Evolutionary conservation across 768 basidiomycete genomes (phyloP).

Genomic region (Mycena olivaceomarginata): DNA sequence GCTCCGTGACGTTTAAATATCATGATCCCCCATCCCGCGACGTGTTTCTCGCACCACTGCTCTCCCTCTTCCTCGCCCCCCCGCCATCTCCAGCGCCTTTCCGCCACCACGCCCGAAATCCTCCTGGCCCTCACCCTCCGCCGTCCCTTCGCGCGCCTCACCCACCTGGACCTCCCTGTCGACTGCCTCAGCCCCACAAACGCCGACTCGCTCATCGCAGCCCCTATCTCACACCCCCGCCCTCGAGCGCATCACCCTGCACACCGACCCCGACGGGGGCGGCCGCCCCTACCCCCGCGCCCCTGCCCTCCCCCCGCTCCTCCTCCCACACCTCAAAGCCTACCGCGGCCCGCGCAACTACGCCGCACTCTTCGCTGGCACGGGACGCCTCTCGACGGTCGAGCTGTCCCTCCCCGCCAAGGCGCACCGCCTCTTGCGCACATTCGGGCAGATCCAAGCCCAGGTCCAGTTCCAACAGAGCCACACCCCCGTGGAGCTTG

Average conservation of each 20-base stretch:
- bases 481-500: conserved; percentile 1
- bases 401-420: conserved; percentile 34
- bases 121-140: conserved; percentile 18
- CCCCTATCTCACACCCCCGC: conserved; percentile 34
- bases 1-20: conserved; percentile 35
- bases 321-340: conserved; percentile 31
- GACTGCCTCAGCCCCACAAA: conserved; percentile 19
- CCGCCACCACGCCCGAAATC: conserved; percentile 33
- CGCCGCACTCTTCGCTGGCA: conserved; percentile 32
- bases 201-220: conserved; percentile 6
- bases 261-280: conserved; percentile 4
- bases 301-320: conserved; percentile 5
- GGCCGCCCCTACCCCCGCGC: conserved; percentile 24
- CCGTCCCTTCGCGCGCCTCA: conserved; percentile 33
- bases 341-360: conserved; percentile 44
- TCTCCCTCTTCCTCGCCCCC: conserved; percentile 42
- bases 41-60: conserved; percentile 25
- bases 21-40: conserved; percentile 19
- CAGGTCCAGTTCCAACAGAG: too few species aligned
- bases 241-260: conserved; percentile 41
- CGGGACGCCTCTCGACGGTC: conserved; percentile 26
- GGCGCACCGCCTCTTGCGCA: conserved; percentile 40
- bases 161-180: conserved; percentile 30
- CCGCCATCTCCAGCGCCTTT: conserved; percentile 36
- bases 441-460: conserved; percentile 6